Evolutionary conservation across 805 yeast genomes (phyloP).

Genomic region (Ogataea degrootiae): DNA sequence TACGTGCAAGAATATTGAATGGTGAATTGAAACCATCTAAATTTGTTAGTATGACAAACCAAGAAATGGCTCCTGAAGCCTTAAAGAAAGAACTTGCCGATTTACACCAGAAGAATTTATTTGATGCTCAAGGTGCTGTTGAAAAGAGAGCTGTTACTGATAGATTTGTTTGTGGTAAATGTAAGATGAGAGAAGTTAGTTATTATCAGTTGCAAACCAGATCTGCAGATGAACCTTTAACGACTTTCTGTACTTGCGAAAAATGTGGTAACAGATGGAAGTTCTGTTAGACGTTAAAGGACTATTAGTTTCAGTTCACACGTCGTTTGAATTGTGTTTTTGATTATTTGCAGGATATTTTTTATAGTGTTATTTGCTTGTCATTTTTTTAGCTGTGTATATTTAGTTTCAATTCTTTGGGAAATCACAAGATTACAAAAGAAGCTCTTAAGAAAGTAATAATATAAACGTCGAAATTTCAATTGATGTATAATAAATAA

Average conservation of each 20-base stretch:
- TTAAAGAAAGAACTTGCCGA: slow-evolving; percentile 81
- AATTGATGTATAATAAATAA: no score
- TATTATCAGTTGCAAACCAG: slow-evolving; percentile 97
- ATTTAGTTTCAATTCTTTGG: no score
- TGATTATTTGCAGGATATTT: background rate
- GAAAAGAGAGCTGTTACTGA: slow-evolving; percentile 95
- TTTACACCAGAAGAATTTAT: slow-evolving; percentile 81
- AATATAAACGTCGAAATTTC: no score
- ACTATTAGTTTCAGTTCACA: background rate
- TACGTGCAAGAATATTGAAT: slow-evolving; percentile 61
- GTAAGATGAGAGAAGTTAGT: slow-evolving; percentile 94
- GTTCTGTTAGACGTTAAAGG: slow-evolving; percentile 50
- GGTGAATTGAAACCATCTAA: slow-evolving; percentile 64
- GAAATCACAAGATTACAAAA: no score
- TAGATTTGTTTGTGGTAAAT: slow-evolving; percentile 94
- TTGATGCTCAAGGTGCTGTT: slow-evolving; percentile 96
- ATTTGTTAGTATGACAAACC: slow-evolving; percentile 80
- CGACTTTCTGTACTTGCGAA: slow-evolving; percentile 97
- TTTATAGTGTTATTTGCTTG: no score
- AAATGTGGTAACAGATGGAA: slow-evolving; percentile 98
- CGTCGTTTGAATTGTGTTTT: background rate
- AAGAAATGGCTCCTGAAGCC: slow-evolving; percentile 92
- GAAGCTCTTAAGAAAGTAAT: no score
- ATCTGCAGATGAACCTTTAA: slow-evolving; percentile 97
- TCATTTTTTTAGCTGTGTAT: no score